phyloP scores from a whole-genome alignment of 1,284 basidiomycete species.

The Tilletia indica region DNA sequence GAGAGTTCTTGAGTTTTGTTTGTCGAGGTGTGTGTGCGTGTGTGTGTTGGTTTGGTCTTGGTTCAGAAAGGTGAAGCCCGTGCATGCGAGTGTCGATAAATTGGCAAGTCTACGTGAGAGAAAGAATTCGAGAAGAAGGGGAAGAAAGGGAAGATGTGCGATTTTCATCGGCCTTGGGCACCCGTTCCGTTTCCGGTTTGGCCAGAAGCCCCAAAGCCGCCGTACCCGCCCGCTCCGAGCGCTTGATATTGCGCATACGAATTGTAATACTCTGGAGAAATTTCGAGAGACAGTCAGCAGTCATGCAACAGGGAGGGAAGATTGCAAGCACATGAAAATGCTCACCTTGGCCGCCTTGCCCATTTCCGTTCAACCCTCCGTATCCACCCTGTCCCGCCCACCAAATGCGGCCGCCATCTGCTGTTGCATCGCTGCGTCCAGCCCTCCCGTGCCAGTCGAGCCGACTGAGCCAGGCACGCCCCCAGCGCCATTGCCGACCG shows the following conservation, averaged over 20 bases:
- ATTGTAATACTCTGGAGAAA: slow-evolving; percentile 15
- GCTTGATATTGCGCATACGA: slow-evolving; percentile 6
- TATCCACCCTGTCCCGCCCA: slow-evolving; percentile 10
- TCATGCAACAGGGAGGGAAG: neutral
- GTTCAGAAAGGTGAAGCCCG: neutral
- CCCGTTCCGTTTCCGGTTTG: slow-evolving; percentile 4
- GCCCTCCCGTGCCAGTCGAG: neutral
- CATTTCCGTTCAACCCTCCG: neutral
- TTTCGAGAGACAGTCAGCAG: too few species aligned
- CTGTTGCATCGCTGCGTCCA: slow-evolving; percentile 3
- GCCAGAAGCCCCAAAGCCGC: neutral
- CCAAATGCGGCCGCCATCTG: slow-evolving; percentile 17
- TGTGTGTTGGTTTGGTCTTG: neutral
- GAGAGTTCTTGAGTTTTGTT: neutral
- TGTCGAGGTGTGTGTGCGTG: neutral
- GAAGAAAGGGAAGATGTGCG: neutral
- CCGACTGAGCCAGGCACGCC: neutral
- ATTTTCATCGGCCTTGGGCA: slow-evolving; percentile 4
- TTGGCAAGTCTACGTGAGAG: neutral
- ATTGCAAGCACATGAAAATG: neutral
- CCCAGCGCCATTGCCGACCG: neutral
- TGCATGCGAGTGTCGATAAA: too few species aligned
- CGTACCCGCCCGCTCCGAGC: slow-evolving; percentile 12
- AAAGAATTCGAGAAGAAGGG: neutral
- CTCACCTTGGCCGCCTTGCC: slow-evolving; percentile 11